phyloP scores from a whole-genome alignment of 2,329 filamentous ascomycete species.

The Hypocrella siamensis region DNA sequence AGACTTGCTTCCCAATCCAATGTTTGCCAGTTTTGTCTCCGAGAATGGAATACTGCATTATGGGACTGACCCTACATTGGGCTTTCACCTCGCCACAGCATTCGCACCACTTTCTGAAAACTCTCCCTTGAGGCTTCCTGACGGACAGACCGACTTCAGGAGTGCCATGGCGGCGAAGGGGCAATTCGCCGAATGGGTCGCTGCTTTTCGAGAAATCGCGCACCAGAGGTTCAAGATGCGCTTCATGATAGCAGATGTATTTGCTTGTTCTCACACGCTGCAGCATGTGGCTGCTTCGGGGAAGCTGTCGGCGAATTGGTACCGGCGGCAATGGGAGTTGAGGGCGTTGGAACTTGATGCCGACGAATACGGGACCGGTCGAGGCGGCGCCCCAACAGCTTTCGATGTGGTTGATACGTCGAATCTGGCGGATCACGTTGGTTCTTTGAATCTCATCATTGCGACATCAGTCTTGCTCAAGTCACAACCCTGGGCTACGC shows the following conservation, averaged over 20 bases:
- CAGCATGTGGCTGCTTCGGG: slow-evolving; percentile 20
- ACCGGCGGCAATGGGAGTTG: slow-evolving; percentile 23
- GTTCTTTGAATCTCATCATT: slow-evolving; percentile 21
- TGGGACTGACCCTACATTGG: slow-evolving; percentile 32
- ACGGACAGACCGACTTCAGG: slow-evolving; percentile 6
- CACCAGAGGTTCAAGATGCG: slow-evolving; percentile 22
- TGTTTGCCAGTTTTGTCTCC: slow-evolving; percentile 21
- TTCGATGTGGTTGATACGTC: slow-evolving; percentile 44
- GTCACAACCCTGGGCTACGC: slow-evolving; percentile 22
- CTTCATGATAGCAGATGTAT: slow-evolving; percentile 29
- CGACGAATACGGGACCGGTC: slow-evolving; percentile 21
- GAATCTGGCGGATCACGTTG: slow-evolving; percentile 24
- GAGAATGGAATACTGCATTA: slow-evolving; percentile 26
- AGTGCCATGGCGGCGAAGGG: slow-evolving; percentile 19
- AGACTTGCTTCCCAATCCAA: slow-evolving; percentile 25
- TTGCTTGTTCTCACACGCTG: slow-evolving; percentile 35
- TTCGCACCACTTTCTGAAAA: slow-evolving; percentile 19
- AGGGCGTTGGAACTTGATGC: slow-evolving; percentile 25
- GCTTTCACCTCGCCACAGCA: slow-evolving; percentile 40
- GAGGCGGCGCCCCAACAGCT: slow-evolving; percentile 16
- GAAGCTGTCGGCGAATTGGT: slow-evolving; percentile 21
- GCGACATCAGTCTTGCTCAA: slow-evolving; percentile 30
- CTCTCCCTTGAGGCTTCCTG: slow-evolving; percentile 20
- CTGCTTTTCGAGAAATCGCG: slow-evolving; percentile 17
- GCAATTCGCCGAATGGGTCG: slow-evolving; percentile 31